Evolutionary conservation across 108 stramenopile genomes (phyloP), one percentile per base, ranked within the genome.

Genomic region (Pelagomonas calceolata): DNA sequence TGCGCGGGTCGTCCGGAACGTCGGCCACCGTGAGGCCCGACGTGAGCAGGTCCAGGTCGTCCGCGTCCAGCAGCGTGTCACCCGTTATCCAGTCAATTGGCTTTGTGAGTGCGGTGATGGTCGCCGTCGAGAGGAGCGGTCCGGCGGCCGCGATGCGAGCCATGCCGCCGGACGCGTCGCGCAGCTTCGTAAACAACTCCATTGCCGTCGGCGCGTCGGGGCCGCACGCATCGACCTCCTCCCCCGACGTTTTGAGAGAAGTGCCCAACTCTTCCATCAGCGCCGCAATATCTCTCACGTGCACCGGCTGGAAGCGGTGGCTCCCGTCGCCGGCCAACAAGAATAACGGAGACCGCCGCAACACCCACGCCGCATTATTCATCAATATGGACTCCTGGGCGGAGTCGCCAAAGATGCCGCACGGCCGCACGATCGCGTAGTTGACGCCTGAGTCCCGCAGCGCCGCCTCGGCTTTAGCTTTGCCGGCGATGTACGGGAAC

Each of bases 371-470:
- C 30, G 69, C 69, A n/a, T 69, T 69, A 31, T 69, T 69, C 69
- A 69, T 46, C 0, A 69, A 31, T 7, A 69, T 69, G 1, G 45
- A 51, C 69, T 69, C 69, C 0, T 7, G 10, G 32, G 69, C 32
- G 32, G 44, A 33, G 46, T 69, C 69, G 31, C 69, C 69, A 17
- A 69, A 69, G n/a, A 69, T 51, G 33, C 69, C 69, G 45, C 69
- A 69, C 31, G 69, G 69, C 30, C 69, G 69, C 44, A 32, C 69
- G 30, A 69, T 46, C 18, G 69, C 30, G 69, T 69, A 69, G 44
- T 69, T 51, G 30, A 69, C 9, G 26, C 7, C 33, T 12, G 44
- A 10, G 26, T 30, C 44, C 12, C 69, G 69, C 18, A 69, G 45
- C 44, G 10, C 7, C 9, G 30, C 0, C 4, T 46, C 69, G 43